A percentile compares a stretch with the other conserved stretches of the same genome.
Evolutionary conservation across 371 early-diverging fungal genomes (phyloP).

Genomic region (Apophysomyces elegans): DNA sequence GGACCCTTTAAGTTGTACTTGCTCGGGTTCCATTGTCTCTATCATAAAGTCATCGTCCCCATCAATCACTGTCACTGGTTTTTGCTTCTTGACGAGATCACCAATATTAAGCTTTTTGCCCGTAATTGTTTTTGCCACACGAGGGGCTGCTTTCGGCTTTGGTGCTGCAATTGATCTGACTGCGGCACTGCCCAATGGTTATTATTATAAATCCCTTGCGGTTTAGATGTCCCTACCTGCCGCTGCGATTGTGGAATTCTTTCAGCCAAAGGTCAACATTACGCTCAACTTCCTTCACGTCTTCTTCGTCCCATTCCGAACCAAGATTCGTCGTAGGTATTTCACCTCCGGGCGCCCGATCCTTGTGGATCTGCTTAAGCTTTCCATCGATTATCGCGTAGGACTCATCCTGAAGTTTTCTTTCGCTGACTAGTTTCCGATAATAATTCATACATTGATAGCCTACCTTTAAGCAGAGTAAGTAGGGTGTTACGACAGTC

Average conservation of each 20-base stretch:
- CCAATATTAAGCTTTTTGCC: constrained; percentile 24
- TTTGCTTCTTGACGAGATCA: constrained; percentile 35
- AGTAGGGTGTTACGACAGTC: not conserved
- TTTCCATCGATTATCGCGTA: constrained; percentile 60
- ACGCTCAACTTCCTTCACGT: constrained; percentile 54
- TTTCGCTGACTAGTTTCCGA: constrained; percentile 53
- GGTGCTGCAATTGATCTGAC: constrained; percentile 20
- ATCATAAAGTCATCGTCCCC: constrained; percentile 23
- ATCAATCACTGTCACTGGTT: constrained; percentile 13
- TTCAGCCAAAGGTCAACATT: constrained; percentile 60
- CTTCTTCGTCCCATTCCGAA: constrained; percentile 55
- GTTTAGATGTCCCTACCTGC: constrained; percentile 22
- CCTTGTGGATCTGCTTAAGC: constrained; percentile 51
- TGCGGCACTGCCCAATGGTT: not conserved
- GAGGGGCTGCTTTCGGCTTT: constrained; percentile 23
- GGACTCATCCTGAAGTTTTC: constrained; percentile 52
- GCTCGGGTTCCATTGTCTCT: constrained; percentile 35
- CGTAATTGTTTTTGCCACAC: constrained; percentile 19
- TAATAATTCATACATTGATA: constrained; percentile 72
- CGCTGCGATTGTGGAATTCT: constrained; percentile 50
- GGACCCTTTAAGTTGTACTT: constrained; percentile 23
- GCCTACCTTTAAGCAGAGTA: constrained; percentile 43
- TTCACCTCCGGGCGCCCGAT: constrained; percentile 34
- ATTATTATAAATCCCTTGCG: not conserved
- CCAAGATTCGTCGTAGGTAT: constrained; percentile 50